Evolutionary conservation across 2,329 filamentous ascomycete species (phyloP), one percentile per base, ranked within the genome.

Genomic region (Westerdykella sp.): DNA sequence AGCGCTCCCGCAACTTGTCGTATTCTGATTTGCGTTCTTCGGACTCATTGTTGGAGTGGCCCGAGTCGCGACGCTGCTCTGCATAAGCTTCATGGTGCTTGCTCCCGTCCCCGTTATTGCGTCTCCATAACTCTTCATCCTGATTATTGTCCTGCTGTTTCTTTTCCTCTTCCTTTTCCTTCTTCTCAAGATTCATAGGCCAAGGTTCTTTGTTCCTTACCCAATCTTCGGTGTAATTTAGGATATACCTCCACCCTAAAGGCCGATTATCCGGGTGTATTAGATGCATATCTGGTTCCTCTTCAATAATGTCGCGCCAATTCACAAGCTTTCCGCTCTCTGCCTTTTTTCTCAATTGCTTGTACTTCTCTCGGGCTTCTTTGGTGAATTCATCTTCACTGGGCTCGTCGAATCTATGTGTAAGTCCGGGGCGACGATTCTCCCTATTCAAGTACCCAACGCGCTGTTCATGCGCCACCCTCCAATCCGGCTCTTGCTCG

Each of bases 221-320:
- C 57, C 68, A 73, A 40, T 73, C 66, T 44, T 78, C 74, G 0
- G 71, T 72, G 9, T 66, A 64, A 30, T 76, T 62, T 0, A 78
- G 57, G 10, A 76, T 71, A 49, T 72, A 75, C 30, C 75, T 62
- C 74, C 75, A 77, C 6, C 72, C 70, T 4, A 66, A 40, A 3
- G 72, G 70, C 41, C 69, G 67, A 25, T 71, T 66, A 14, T 71
- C 65, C 0, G 73, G 72, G 36, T 69, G 59, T 1, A 62, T 48
- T 4, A 76, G 50, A 51, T 73, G 69, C 34, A 73, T 67, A 45
- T 76, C 67, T 56, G 73, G 41, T 37, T 58, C 18, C 11, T 28
- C 25, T 28, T 28, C 7, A 5, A 28, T 28, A 28, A 69, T 40
- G 42, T 71, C 64, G 3, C 64, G 55, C 23, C 70, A 72, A 37